A percentile compares a stretch with the other conserved stretches of the same genome.
Evolutionary conservation across 306 rosid genomes (phyloP).

Genomic region (Pachyrhizus erosus): DNA sequence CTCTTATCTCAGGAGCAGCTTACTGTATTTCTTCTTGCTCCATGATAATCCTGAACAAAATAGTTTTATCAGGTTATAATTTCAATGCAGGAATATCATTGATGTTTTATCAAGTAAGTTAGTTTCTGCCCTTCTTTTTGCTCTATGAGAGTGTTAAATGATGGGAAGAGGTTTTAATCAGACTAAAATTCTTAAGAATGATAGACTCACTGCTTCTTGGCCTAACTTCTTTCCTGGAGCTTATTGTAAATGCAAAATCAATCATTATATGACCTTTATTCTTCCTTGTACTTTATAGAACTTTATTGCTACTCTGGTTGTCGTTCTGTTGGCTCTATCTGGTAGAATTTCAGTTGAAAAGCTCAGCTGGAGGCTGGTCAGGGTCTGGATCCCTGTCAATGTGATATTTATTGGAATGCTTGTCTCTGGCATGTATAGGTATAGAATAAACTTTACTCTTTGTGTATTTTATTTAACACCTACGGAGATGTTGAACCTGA

Average conservation of each 20-base stretch:
- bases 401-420: conserved; percentile 91
- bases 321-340: conserved; percentile 64
- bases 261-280: conserved; percentile 8
- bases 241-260: conserved; percentile 25
- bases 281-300: conserved; percentile 62
- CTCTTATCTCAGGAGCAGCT: conserved; percentile 82
- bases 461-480: conserved; percentile 14
- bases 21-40: conserved; percentile 93
- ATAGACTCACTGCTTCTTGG: background rate
- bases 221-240: conserved; percentile 13
- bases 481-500: conserved; percentile 5
- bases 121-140: background rate
- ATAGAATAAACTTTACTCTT: conserved; percentile 11
- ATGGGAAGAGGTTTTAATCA: background rate
- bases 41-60: conserved; percentile 87
- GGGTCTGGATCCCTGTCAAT: conserved; percentile 92
- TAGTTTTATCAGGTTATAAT: conserved; percentile 75
- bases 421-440: conserved; percentile 93
- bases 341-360: conserved; percentile 68
- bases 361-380: conserved; percentile 80
- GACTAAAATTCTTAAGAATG: background rate
- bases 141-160: background rate
- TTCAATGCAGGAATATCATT: conserved; percentile 87
- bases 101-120: conserved; percentile 90
- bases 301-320: conserved; percentile 73